Base-by-base conservation (phyloP, 2,329 filamentous ascomycete genomes). In the Scortechinia acanthostroma region DNA sequence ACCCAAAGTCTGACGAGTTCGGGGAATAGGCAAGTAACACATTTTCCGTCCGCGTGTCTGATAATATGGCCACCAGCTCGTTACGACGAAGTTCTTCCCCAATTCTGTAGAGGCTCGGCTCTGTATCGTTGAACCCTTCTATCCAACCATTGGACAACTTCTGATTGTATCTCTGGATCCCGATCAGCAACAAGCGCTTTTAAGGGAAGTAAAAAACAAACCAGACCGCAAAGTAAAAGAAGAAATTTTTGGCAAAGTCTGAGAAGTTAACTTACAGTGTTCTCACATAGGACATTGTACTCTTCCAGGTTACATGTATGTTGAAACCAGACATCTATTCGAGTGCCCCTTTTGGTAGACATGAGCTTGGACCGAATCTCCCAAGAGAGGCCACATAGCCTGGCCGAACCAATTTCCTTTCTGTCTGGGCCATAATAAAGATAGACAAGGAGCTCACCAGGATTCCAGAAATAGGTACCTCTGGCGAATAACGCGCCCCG, bases 51-150 rank as follows among this genome's bases (percentile, higher is more conserved):
- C 25, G n/a, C 10, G 25, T 30, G 25, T 10, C 10, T 10, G 10
- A 30, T n/a, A n/a, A 10, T 10, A 30, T 30, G n/a, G 25, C 25
- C 10, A 30, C 10, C 10, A 30, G n/a, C 10, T 30, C 51, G 40
- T 5, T 45, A 44, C 44, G 44, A 60, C 56, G 0, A 52, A 55
- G n/a, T 64, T 54, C 1, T 50, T 47, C 44, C 55, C 55, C 2
- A 47, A 20, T 3, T 50, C 43, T 19, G 40, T 22, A 19, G 52
- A 53, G 16, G 47, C 44, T 44, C 6, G 48, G 21, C 22, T 58
- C 52, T 3, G 56, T 62, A 40, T 65, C 58, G 15, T 53, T 37
- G 46, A 55, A 68, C 0, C 58, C 58, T 45, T 60, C 52, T 21
- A 64, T 49, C 55, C 58, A 66, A 25, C 57, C 58, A 44, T 55